phyloP scores from a whole-genome alignment of 352 stramenopile genomes.

The Globisporangium cystogenes region DNA sequence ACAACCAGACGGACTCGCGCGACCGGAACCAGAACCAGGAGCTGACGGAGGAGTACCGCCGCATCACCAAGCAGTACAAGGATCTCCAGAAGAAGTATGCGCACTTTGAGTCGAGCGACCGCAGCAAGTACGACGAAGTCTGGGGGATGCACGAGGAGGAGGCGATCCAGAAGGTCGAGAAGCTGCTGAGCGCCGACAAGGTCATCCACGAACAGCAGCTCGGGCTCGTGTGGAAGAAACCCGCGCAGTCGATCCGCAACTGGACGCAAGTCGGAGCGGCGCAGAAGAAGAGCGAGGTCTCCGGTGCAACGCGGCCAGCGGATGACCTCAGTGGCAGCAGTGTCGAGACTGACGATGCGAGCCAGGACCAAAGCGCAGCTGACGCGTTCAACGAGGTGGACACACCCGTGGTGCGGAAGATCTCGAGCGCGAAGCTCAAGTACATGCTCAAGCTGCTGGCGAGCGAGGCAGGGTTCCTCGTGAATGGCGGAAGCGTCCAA shows the following conservation, averaged over 20 bases:
- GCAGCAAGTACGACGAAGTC: slow-evolving; percentile 84
- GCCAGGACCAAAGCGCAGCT: slow-evolving; percentile 9
- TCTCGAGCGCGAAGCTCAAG: slow-evolving; percentile 81
- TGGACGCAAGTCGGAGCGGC: slow-evolving; percentile 34
- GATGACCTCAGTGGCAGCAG: slow-evolving; percentile 3
- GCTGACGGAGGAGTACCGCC: slow-evolving; percentile 91
- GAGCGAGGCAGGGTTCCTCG: slow-evolving; percentile 83
- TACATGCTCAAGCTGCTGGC: slow-evolving; percentile 87
- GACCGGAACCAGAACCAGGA: slow-evolving; percentile 90
- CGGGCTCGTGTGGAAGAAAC: slow-evolving; percentile 72
- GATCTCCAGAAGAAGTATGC: slow-evolving; percentile 93
- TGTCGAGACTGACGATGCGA: slow-evolving; percentile 3
- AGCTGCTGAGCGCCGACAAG: slow-evolving; percentile 84
- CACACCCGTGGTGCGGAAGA: slow-evolving; percentile 41
- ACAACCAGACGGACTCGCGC: slow-evolving; percentile 87
- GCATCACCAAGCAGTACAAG: slow-evolving; percentile 94
- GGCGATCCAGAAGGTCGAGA: slow-evolving; percentile 72
- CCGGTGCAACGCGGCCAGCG: slow-evolving; percentile 1
- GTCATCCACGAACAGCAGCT: slow-evolving; percentile 91
- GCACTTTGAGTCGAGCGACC: slow-evolving; percentile 91
- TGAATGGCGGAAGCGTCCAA: slow-evolving; percentile 69
- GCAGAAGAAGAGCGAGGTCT: slow-evolving; percentile 19
- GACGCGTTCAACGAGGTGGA: slow-evolving; percentile 53
- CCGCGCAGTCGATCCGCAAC: slow-evolving; percentile 41
- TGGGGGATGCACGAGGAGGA: slow-evolving; percentile 92